A percentile compares a stretch with the other conserved stretches of the same genome.
Evolutionary conservation across 148 eudicot genomes (phyloP).

Genomic region (Rhododendron ovatum): DNA sequence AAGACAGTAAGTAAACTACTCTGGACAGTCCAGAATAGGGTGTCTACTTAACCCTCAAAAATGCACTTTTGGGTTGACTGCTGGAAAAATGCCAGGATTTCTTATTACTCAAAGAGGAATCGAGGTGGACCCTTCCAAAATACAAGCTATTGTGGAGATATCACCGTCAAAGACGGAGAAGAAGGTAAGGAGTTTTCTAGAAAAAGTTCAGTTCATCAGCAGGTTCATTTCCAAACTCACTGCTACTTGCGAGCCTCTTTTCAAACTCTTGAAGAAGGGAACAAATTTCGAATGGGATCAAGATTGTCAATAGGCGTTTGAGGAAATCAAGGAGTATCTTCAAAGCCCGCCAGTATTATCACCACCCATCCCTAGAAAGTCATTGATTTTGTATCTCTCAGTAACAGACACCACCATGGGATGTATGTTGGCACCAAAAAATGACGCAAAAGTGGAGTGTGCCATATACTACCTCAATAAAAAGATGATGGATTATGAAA

Average conservation of each 20-base stretch:
- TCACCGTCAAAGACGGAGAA: not conserved
- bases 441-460: not conserved
- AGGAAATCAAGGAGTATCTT: too few species aligned
- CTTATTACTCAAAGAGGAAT: too few species aligned
- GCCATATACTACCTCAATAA: not conserved
- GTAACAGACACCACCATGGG: not conserved
- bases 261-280: not conserved
- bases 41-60: too few species aligned
- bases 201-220: too few species aligned
- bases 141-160: not conserved
- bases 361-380: not conserved
- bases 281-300: not conserved
- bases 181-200: too few species aligned
- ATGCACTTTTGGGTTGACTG: too few species aligned
- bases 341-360: not conserved
- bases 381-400: not conserved
- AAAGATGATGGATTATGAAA: not conserved
- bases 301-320: not conserved
- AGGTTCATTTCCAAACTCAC: too few species aligned
- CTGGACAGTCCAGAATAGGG: too few species aligned
- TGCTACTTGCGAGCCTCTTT: not conserved
- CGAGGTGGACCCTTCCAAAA: not conserved
- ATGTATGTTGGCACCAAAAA: not conserved
- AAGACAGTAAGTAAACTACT: too few species aligned
- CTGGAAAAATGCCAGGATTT: too few species aligned